phyloP scores from a whole-genome alignment of 306 rosid species.

The Ammopiptanthus mongolicus region DNA sequence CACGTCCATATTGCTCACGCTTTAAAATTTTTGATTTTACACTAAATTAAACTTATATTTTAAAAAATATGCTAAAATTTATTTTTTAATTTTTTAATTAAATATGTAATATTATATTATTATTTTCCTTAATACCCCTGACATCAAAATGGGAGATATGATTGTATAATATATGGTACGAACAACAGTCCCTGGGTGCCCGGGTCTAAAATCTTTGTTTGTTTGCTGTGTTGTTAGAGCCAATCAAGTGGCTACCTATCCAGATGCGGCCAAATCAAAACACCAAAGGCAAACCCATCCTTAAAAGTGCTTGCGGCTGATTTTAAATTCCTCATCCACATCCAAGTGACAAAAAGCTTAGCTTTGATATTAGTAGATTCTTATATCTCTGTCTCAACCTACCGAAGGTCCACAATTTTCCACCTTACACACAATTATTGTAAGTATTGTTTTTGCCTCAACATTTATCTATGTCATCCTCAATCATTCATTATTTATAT shows the following conservation, averaged over 20 bases:
- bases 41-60: too few species aligned
- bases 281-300: background rate
- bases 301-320: background rate
- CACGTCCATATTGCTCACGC: too few species aligned
- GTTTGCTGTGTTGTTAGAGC: constrained; percentile 5
- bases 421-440: background rate
- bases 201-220: background rate
- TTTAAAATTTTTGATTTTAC: too few species aligned
- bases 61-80: too few species aligned
- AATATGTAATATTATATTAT: too few species aligned
- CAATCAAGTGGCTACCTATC: constrained; percentile 8
- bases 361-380: background rate
- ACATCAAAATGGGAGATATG: too few species aligned
- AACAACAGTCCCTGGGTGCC: background rate
- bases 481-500: constrained; percentile 8
- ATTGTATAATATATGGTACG: too few species aligned
- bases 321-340: background rate
- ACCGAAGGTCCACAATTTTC: constrained; percentile 15
- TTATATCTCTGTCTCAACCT: background rate
- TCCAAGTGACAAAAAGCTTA: background rate
- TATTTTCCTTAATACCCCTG: too few species aligned
- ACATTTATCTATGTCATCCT: background rate
- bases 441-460: background rate
- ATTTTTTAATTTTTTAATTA: too few species aligned
- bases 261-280: constrained; percentile 1